Evolutionary conservation across 108 stramenopile species (phyloP).

Genomic region (Nannochloropsis salina): DNA sequence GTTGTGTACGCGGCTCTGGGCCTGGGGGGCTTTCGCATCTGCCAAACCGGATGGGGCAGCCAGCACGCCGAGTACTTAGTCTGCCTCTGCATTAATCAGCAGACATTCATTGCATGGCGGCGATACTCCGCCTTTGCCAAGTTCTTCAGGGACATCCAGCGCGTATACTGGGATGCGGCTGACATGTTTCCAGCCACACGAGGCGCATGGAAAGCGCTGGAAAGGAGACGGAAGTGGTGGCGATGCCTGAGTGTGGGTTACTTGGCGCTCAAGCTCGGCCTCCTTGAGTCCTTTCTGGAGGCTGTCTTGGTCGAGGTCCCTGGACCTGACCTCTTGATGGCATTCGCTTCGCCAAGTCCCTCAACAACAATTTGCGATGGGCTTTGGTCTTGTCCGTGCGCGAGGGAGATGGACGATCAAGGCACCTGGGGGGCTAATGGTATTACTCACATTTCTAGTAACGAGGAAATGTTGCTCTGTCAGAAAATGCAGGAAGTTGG

Average conservation of each 20-base stretch:
- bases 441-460: too few relatives aligned
- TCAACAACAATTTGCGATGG: too few relatives aligned
- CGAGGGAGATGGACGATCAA: too few relatives aligned
- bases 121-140: not conserved
- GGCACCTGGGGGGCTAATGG: too few relatives aligned
- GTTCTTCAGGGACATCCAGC: not conserved
- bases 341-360: not conserved
- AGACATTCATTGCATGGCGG: not conserved
- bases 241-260: not conserved
- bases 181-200: not conserved
- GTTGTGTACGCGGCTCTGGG: not conserved
- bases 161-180: not conserved
- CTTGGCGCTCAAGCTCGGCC: not conserved
- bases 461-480: too few relatives aligned
- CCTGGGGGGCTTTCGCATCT: not conserved
- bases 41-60: not conserved
- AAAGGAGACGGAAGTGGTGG: not conserved
- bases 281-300: not conserved
- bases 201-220: not conserved
- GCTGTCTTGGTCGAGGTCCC: not conserved
- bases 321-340: not conserved
- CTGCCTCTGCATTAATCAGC: conserved; percentile 16
- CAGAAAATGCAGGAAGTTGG: too few relatives aligned
- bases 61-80: not conserved
- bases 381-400: too few relatives aligned